Evolutionary conservation across 257 asterid species (phyloP).

Genomic region (Solanum piurae): DNA sequence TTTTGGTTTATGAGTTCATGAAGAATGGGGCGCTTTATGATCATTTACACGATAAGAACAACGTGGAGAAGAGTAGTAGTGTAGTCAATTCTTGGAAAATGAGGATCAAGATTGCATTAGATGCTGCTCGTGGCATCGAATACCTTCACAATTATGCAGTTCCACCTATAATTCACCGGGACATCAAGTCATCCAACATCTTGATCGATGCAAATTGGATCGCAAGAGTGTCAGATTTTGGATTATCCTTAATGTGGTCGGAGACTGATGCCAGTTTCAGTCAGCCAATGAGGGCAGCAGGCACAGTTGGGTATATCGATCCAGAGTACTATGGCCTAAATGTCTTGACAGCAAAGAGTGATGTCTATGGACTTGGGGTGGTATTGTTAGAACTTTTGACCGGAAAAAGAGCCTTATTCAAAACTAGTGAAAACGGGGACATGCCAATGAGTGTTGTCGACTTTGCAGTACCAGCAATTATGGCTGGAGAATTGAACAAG

Average conservation of each 20-base stretch:
- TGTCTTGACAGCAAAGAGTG: slow-evolving; percentile 9
- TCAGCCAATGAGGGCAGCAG: slow-evolving; percentile 3
- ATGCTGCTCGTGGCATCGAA: slow-evolving; percentile 1
- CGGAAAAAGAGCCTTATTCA: slow-evolving; percentile 9
- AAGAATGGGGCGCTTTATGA: background rate
- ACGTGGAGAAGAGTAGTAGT: background rate
- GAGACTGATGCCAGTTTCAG: background rate
- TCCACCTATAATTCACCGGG: background rate
- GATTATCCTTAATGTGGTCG: background rate
- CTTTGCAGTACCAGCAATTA: background rate
- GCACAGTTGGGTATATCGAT: slow-evolving; percentile 9
- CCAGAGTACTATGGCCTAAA: slow-evolving; percentile 10
- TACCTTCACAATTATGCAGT: slow-evolving; percentile 1
- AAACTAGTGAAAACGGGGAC: background rate
- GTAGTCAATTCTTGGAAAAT: background rate
- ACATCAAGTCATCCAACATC: slow-evolving; percentile 3
- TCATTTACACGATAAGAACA: background rate
- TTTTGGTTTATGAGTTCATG: slow-evolving; percentile 4
- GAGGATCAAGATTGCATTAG: background rate
- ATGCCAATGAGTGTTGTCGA: slow-evolving; percentile 2
- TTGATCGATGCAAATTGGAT: background rate
- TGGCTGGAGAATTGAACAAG: background rate
- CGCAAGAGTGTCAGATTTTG: background rate
- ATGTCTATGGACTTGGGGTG: slow-evolving; percentile 10
- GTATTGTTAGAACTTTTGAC: slow-evolving; percentile 8